Base-by-base conservation (phyloP, 441 rosid genomes). In the Omphalea diandra region DNA sequence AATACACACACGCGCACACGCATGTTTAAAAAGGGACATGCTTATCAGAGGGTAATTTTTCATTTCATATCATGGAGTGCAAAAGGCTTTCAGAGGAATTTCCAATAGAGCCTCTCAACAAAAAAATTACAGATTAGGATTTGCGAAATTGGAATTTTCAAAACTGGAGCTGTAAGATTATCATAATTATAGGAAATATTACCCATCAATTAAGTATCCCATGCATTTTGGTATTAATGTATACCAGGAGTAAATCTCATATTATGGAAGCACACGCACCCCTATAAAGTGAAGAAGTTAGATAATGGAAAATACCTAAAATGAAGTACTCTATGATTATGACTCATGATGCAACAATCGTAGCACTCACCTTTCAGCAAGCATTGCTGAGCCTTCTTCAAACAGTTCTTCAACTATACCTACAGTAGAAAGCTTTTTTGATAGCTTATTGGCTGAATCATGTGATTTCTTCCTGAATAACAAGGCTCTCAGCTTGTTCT, bases 341-440 rank as follows among this genome's bases (percentile, higher is more conserved):
- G 40, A 47, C 1, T 26, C 4, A 20, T 2, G 24, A 65, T 33
- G 43, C 41, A 65, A 27, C 44, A 31, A n/a, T 44, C 43, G 26
- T 55, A 75, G 62, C 17, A 71, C 78, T 64, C 63, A 93, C 98
- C 97, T 89, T 84, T 93, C 98, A 18, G 89, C 86, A 1, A 93
- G 90, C 90, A 93, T 89, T 20, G 97, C 98, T 0, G 97, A 93
- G 65, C 97, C 97, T 86, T 93, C 98, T 81, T 93, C 98, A 66
- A 90, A 93, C 24, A 93, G 83, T 76, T 91, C 98, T 84, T 93
- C 98, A 10, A 93, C 98, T 17, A 89, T 80, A 47, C 87, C 89
- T 0, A 87, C 81, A 63, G 88, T 77, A 1, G 94, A 87, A 50
- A 89, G 88, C 81, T 81, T 89, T 73, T 90, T 89, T 1, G 94